Conservation (phyloP, 306 rosid species). For the Urtica urens region DNA sequence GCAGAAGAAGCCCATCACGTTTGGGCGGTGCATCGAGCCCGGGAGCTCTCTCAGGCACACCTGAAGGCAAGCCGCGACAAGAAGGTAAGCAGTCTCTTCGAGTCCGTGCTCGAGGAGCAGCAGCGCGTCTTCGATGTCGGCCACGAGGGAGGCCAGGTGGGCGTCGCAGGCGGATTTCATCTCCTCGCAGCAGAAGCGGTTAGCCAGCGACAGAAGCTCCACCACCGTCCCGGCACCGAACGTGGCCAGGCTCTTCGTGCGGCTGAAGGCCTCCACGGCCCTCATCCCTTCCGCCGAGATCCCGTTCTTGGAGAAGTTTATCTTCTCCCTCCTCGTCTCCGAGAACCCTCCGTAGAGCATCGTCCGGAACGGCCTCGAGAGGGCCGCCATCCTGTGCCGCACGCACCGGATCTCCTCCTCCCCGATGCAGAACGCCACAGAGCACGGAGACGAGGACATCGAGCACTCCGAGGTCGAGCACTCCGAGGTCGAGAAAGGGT, state of each 20-base stretch:
- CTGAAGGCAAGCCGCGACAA: slow-evolving; percentile 87
- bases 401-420: slow-evolving; percentile 57
- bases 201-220: slow-evolving; percentile 54
- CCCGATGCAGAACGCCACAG: slow-evolving; percentile 56
- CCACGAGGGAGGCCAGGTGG: slow-evolving; percentile 54
- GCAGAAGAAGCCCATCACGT: slow-evolving; percentile 46
- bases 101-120: slow-evolving; percentile 60
- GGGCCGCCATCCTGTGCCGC: slow-evolving; percentile 45
- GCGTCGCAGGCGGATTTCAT: slow-evolving; percentile 62
- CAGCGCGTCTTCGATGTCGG: slow-evolving; percentile 49
- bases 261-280: slow-evolving; percentile 61
- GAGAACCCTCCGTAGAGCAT: slow-evolving; percentile 70
- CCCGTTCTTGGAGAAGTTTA: slow-evolving; percentile 54
- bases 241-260: slow-evolving; percentile 39
- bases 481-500: slow-evolving; percentile 16
- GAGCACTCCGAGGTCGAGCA: too few species aligned
- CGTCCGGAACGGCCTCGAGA: slow-evolving; percentile 54
- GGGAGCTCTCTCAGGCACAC: slow-evolving; percentile 77
- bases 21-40: slow-evolving; percentile 30
- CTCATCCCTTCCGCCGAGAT: slow-evolving; percentile 52
- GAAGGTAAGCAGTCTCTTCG: slow-evolving; percentile 58
- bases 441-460: slow-evolving; percentile 48
- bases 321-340: slow-evolving; percentile 56
- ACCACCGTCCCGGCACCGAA: slow-evolving; percentile 38
- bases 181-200: slow-evolving; percentile 76